phyloP scores from a whole-genome alignment of 352 stramenopile species.

The Plasmopara halstedii region DNA sequence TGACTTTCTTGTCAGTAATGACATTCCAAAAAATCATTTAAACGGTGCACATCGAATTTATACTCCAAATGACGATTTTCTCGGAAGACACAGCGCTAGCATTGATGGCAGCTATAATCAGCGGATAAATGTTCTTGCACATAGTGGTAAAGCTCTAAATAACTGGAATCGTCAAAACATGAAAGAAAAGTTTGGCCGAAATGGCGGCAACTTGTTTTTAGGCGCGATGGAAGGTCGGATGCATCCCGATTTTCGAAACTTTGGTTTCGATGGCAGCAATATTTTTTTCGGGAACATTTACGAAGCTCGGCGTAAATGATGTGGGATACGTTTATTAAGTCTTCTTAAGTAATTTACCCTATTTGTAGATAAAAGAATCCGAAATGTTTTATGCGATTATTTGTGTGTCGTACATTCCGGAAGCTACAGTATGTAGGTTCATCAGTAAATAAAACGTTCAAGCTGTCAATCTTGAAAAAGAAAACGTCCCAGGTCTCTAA shows the following conservation, averaged over 20 bases:
- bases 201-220: slow-evolving; percentile 7
- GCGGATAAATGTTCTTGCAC: slow-evolving; percentile 5
- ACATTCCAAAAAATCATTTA: slow-evolving; percentile 2
- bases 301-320: too few relatives aligned
- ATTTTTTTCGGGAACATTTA: too few relatives aligned
- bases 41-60: slow-evolving; percentile 3
- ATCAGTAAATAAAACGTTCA: not conserved
- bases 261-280: not conserved
- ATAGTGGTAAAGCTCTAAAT: slow-evolving; percentile 8
- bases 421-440: too few relatives aligned
- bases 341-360: too few relatives aligned
- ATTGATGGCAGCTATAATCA: slow-evolving; percentile 6
- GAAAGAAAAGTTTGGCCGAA: slow-evolving; percentile 5
- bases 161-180: slow-evolving; percentile 3
- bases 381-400: too few relatives aligned
- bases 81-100: slow-evolving; percentile 2
- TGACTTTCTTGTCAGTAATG: not conserved
- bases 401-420: too few relatives aligned
- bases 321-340: too few relatives aligned
- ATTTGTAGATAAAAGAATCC: too few relatives aligned
- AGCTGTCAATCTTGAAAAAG: not conserved
- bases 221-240: not conserved
- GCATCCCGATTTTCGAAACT: slow-evolving; percentile 2
- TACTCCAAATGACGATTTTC: slow-evolving; percentile 1
- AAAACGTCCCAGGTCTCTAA: not conserved